These are phyloP conservation scores for Phytophthora niederhauseri DNA, from an alignment of 352 stramenopile genomes.

Conservation along the genomic window DNA sequence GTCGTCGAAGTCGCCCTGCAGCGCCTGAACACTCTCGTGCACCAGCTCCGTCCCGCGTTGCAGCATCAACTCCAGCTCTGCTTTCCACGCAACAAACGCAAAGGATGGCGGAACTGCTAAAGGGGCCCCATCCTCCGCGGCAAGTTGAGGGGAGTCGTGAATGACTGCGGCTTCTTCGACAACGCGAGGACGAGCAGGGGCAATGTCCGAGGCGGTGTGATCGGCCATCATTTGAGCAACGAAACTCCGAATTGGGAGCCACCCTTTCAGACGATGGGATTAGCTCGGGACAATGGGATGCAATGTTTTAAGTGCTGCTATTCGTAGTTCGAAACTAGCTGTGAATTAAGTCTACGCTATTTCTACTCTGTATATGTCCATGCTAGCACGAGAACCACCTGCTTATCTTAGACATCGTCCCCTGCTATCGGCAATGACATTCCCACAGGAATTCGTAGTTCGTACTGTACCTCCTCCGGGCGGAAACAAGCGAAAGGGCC, in stretches of 20 bases:
- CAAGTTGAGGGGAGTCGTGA: neutral
- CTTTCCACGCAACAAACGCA: conserved; percentile 47
- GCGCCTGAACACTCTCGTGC: conserved; percentile 35
- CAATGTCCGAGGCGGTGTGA: neutral
- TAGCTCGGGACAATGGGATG: neutral
- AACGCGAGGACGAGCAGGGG: neutral
- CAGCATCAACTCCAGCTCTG: conserved; percentile 41
- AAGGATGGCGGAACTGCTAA: conserved; percentile 8
- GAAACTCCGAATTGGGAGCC: neutral
- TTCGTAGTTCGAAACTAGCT: no score
- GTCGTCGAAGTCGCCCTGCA: conserved; percentile 63
- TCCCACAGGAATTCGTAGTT: no score
- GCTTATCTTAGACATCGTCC: no score
- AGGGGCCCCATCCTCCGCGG: neutral
- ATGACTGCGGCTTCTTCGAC: neutral
- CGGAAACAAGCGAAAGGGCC: no score
- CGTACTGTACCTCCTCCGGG: no score
- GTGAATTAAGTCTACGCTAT: no score
- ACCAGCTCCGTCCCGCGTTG: conserved; percentile 29
- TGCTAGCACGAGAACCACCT: no score
- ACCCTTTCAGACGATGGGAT: neutral
- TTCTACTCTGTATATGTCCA: no score
- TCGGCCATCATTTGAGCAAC: neutral
- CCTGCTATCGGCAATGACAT: no score
- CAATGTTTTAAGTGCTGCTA: no score